phyloP scores from a whole-genome alignment of 2,329 filamentous ascomycete species.

The Ophiocordyceps camponoti-leonardi region DNA sequence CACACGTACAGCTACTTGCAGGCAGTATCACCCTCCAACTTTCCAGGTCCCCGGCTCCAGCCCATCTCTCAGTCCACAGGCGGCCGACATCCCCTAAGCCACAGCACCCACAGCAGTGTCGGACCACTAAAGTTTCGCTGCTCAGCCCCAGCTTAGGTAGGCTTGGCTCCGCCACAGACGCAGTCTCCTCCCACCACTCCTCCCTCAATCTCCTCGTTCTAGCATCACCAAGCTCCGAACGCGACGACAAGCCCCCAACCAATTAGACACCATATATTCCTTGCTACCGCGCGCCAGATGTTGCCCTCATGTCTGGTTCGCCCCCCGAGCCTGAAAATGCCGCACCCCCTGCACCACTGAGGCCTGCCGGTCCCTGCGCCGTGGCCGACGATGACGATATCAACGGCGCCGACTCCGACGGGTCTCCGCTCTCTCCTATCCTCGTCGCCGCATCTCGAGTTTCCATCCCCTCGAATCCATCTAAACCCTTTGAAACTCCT shows the following conservation, averaged over 20 bases:
- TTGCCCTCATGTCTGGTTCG: slow-evolving; percentile 40
- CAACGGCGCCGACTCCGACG: background rate
- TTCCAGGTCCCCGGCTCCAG: background rate
- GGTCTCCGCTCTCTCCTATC: background rate
- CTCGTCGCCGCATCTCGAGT: background rate
- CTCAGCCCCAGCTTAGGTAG: too few species aligned
- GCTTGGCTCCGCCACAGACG: background rate
- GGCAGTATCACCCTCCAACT: background rate
- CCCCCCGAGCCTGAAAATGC: slow-evolving; percentile 34
- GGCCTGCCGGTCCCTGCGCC: slow-evolving; percentile 6
- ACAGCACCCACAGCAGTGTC: background rate
- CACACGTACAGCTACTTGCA: background rate
- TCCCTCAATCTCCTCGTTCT: too few species aligned
- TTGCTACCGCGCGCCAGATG: slow-evolving; percentile 25
- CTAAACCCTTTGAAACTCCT: background rate
- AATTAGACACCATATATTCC: background rate
- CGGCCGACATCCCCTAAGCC: background rate
- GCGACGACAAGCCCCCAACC: background rate
- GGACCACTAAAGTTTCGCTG: background rate
- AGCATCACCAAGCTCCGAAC: too few species aligned
- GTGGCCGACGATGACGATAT: slow-evolving; percentile 1
- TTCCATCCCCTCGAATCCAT: background rate
- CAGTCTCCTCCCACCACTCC: too few species aligned
- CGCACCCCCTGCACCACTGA: slow-evolving; percentile 30
- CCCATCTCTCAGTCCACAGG: background rate